phyloP scores from a whole-genome alignment of 345 rosid species.

The Dipteronia dyeriana region DNA sequence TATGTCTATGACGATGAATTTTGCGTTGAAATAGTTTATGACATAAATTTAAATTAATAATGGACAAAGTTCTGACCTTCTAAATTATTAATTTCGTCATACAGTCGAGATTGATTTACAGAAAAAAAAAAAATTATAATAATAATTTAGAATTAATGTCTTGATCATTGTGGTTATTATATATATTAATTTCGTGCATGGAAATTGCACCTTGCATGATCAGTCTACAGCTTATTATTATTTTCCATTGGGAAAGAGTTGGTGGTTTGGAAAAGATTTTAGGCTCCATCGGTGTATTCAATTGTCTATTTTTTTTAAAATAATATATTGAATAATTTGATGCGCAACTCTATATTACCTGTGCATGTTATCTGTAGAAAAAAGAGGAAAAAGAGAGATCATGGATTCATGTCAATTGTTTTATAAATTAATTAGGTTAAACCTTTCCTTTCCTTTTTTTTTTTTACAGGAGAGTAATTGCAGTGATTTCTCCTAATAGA shows the following conservation, averaged over 20 bases:
- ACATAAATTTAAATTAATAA: neutral
- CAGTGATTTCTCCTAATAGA: too few relatives aligned
- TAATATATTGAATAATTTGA: too few relatives aligned
- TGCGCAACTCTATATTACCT: neutral
- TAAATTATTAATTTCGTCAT: too few relatives aligned
- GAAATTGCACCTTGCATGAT: neutral
- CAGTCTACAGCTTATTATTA: neutral
- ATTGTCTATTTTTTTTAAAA: neutral
- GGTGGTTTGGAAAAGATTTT: neutral
- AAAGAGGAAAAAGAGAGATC: neutral
- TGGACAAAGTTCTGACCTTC: neutral
- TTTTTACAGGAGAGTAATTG: too few relatives aligned
- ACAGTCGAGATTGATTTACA: neutral
- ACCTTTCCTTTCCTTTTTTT: too few relatives aligned
- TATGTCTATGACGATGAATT: constrained; percentile 10
- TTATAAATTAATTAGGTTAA: neutral
- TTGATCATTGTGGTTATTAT: neutral
- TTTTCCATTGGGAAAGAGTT: neutral
- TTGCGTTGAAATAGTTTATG: constrained; percentile 1
- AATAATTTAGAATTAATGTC: neutral
- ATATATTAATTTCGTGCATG: neutral
- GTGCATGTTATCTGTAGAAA: neutral
- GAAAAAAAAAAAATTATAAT: neutral
- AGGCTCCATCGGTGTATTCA: neutral
- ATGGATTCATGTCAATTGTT: neutral